These are phyloP conservation scores for Pseudomonodictys pantanalensis DNA, from an alignment of 495 filamentous ascomycete species.

Conservation along the genomic window DNA sequence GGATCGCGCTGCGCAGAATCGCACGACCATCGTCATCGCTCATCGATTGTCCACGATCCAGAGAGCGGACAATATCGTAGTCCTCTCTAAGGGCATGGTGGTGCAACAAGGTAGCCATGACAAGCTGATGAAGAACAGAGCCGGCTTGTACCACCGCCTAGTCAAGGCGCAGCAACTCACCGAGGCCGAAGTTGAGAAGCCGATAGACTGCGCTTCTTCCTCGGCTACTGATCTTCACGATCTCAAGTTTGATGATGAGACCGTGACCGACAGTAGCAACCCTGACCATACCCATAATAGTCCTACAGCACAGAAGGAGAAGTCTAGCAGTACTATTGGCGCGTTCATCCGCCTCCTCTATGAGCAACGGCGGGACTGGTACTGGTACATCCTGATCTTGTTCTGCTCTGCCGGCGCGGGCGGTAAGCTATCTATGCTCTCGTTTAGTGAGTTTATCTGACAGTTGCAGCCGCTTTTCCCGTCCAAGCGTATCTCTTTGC, in stretches of 20 bases:
- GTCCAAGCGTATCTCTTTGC: constrained; percentile 23
- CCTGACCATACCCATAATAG: too few relatives aligned
- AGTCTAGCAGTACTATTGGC: constrained; percentile 91
- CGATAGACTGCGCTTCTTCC: too few relatives aligned
- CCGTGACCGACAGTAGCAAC: too few relatives aligned
- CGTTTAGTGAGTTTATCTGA: not conserved
- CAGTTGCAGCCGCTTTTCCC: not conserved
- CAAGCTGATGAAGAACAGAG: constrained; percentile 16
- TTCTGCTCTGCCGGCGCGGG: constrained; percentile 4
- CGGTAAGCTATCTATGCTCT: constrained; percentile 54
- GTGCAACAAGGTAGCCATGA: constrained; percentile 33
- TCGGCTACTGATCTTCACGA: too few relatives aligned
- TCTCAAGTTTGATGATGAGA: too few relatives aligned
- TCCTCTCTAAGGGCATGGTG: constrained; percentile 52
- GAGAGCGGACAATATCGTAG: constrained; percentile 48
- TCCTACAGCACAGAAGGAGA: too few relatives aligned
- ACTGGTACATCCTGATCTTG: constrained; percentile 8
- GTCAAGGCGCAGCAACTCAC: constrained; percentile 34
- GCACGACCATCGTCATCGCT: constrained; percentile 63
- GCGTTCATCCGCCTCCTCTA: constrained; percentile 60
- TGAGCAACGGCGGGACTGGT: constrained; percentile 10
- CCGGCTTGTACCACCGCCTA: constrained; percentile 33
- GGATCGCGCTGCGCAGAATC: constrained; percentile 49
- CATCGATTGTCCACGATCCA: constrained; percentile 58
- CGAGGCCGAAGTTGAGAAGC: not conserved